Percentiles rank a stretch among this genome's conserved stretches.
Evolutionary conservation across 371 early-diverging fungal genomes (phyloP).

Genomic region (Mucor mucedo): DNA sequence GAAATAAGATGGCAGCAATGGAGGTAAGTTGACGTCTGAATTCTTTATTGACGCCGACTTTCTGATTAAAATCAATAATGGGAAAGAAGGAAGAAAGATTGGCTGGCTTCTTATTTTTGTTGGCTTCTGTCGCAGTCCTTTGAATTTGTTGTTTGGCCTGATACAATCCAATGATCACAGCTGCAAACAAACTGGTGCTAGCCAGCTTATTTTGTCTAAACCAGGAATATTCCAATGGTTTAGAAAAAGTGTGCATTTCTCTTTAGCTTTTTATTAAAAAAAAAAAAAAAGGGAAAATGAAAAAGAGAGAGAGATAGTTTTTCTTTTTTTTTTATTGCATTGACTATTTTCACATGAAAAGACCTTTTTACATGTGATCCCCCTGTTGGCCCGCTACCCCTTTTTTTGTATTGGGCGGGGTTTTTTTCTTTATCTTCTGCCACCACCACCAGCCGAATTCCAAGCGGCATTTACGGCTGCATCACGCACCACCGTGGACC

Average conservation of each 20-base stretch:
- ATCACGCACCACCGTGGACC: slow-evolving; percentile 55
- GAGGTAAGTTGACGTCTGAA: slow-evolving; percentile 73
- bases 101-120: slow-evolving; percentile 5
- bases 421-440: slow-evolving; percentile 21
- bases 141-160: slow-evolving; percentile 13
- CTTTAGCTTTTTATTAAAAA: not conserved
- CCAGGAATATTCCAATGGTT: slow-evolving; percentile 19
- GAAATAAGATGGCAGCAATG: slow-evolving; percentile 76
- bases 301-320: not conserved
- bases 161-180: slow-evolving; percentile 10
- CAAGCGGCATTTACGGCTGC: slow-evolving; percentile 60
- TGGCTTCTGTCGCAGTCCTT: not conserved
- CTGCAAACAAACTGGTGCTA: slow-evolving; percentile 19
- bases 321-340: not conserved
- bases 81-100: slow-evolving; percentile 31
- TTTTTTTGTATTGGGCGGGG: not conserved
- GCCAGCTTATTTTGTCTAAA: slow-evolving; percentile 18
- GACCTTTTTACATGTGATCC: slow-evolving; percentile 9
- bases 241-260: slow-evolving; percentile 25
- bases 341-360: slow-evolving; percentile 7
- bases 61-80: slow-evolving; percentile 33
- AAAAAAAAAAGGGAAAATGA: not conserved
- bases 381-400: too few relatives aligned
- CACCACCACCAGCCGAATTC: slow-evolving; percentile 50
- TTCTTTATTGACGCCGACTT: slow-evolving; percentile 70